Conservation (phyloP, 805 yeast species). For the Suhomyces pyralidae region DNA sequence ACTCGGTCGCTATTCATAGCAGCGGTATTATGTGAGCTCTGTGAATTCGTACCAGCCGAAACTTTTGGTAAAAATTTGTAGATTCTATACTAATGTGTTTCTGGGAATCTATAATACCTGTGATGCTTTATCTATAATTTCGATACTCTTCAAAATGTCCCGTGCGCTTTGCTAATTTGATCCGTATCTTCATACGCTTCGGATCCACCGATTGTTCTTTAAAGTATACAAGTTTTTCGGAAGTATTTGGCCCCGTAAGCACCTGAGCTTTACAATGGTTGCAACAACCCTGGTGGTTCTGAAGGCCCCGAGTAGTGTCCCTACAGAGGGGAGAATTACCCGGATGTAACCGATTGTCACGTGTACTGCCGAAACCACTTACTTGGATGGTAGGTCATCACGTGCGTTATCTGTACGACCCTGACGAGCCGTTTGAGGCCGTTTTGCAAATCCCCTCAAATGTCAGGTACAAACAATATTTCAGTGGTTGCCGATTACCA, state of each 20-base stretch:
- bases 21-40: not conserved
- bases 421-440: not conserved
- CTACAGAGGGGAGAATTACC: not conserved
- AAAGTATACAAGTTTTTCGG: not conserved
- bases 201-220: not conserved
- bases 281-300: slow-evolving; percentile 18
- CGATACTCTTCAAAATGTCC: not conserved
- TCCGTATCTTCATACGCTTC: not conserved
- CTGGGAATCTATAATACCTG: no score
- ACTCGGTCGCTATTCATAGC: not conserved
- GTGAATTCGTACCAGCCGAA: not conserved
- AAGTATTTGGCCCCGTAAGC: not conserved
- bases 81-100: no score
- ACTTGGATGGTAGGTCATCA: no score
- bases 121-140: not conserved
- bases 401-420: no score
- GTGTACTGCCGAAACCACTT: no score
- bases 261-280: slow-evolving; percentile 2
- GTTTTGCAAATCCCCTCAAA: not conserved
- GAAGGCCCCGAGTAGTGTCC: not conserved
- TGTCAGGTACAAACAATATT: not conserved
- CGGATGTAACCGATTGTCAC: not conserved
- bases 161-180: not conserved
- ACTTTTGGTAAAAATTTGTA: no score
- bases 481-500: not conserved